Percentiles rank a stretch among this genome's conserved stretches.
These are phyloP conservation scores for Lasiosphaeria hispida DNA, from an alignment of 495 filamentous ascomycete genomes.

Conservation along the genomic window DNA sequence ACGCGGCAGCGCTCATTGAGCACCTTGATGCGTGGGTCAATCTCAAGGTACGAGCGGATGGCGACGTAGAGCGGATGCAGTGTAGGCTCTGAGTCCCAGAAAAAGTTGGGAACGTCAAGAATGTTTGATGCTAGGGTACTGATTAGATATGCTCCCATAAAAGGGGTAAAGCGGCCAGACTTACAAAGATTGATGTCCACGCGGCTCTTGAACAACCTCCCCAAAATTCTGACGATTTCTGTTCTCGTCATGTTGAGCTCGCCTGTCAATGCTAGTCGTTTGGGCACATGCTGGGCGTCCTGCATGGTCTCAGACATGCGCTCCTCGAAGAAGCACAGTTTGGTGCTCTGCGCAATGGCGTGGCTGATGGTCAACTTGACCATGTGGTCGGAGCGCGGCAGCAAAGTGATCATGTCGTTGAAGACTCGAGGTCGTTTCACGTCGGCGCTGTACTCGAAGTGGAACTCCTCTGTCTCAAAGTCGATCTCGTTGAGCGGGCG, in stretches of 20 bases:
- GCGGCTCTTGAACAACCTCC: constrained; percentile 84
- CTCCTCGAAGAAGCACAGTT: constrained; percentile 95
- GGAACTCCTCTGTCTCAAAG: constrained; percentile 97
- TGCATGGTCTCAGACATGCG: constrained; percentile 92
- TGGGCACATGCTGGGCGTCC: constrained; percentile 87
- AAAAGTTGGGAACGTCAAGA: constrained; percentile 96
- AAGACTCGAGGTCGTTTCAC: constrained; percentile 86
- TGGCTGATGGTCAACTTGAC: constrained; percentile 97
- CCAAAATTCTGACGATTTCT: constrained; percentile 89
- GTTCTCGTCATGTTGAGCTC: constrained; percentile 87
- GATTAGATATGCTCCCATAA: constrained; percentile 5
- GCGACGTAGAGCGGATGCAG: constrained; percentile 92
- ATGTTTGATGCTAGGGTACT: constrained; percentile 76
- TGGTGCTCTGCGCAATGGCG: constrained; percentile 96
- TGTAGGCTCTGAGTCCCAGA: constrained; percentile 96
- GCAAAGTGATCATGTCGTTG: constrained; percentile 98
- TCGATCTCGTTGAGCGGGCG: constrained; percentile 76
- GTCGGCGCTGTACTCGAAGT: constrained; percentile 90
- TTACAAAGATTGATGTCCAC: constrained; percentile 98
- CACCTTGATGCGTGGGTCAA: constrained; percentile 88
- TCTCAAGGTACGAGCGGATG: constrained; percentile 96
- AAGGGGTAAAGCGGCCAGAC: constrained; percentile 28
- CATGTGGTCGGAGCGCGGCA: constrained; percentile 91
- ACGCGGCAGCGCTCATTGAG: constrained; percentile 96
- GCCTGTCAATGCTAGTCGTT: constrained; percentile 82